Evolutionary conservation across 2,329 filamentous ascomycete species (phyloP).

Genomic region (Cercospora sp.): DNA sequence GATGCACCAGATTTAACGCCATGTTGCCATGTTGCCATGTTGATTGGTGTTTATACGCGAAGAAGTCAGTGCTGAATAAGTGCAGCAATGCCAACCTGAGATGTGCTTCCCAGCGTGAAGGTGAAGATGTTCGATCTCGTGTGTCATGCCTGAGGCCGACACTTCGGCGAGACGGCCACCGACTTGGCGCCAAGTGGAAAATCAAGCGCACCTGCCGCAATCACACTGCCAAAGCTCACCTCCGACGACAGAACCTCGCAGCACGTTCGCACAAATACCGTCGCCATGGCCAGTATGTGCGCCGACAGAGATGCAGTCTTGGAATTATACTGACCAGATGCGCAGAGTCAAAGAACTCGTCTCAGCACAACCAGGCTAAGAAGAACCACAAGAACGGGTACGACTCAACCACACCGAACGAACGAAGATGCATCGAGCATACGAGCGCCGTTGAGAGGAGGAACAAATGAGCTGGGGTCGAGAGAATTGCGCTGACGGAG

Average conservation of each 20-base stretch:
- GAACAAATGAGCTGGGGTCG: constrained; percentile 1
- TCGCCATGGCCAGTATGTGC: constrained; percentile 70
- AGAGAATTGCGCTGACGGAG: constrained; percentile 17
- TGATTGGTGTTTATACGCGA: neutral
- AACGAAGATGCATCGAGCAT: neutral
- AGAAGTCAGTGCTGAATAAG: neutral
- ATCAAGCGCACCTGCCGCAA: constrained; percentile 11
- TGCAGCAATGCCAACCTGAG: neutral
- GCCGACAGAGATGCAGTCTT: neutral
- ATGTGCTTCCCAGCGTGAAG: neutral
- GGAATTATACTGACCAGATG: constrained; percentile 23
- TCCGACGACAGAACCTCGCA: constrained; percentile 15
- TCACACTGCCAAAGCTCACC: neutral
- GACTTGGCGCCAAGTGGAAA: constrained; percentile 7
- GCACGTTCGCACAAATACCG: constrained; percentile 28
- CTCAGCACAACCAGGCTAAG: constrained; percentile 96
- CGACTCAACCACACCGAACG: constrained; percentile 41
- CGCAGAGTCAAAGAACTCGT: constrained; percentile 99
- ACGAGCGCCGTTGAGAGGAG: neutral
- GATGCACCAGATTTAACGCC: neutral
- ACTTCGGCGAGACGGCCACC: neutral
- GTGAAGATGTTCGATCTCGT: neutral
- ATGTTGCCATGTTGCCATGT: neutral
- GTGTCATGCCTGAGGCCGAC: neutral
- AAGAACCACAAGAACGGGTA: constrained; percentile 99